These are phyloP conservation scores for Apium graveolens DNA, from an alignment of 129 eudicot species.

Conservation along the genomic window DNA sequence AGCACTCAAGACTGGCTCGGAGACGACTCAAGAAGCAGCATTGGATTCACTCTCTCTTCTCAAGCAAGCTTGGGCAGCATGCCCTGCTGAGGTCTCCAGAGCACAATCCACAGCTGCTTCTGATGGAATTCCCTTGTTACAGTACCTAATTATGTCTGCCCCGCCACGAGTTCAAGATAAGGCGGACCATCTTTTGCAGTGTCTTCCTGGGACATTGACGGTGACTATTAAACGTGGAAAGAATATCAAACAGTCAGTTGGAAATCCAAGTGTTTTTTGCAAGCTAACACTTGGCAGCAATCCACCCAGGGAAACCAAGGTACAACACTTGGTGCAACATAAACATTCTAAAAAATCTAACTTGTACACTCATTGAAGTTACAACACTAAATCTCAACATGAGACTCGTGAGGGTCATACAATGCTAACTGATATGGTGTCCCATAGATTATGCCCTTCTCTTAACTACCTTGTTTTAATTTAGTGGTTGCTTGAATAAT, in stretches of 20 bases:
- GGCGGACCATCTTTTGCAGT: slow-evolving; percentile 88
- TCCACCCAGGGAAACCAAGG: slow-evolving; percentile 84
- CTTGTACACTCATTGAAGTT: background rate
- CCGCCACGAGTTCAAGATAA: slow-evolving; percentile 98
- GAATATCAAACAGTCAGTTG: slow-evolving; percentile 95
- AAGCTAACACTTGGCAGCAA: slow-evolving; percentile 97
- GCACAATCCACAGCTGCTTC: slow-evolving; percentile 99
- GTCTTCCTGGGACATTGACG: slow-evolving; percentile 87
- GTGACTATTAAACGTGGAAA: slow-evolving; percentile 94
- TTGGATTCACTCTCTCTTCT: slow-evolving; percentile 87
- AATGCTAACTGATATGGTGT: background rate
- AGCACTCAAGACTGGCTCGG: slow-evolving; percentile 92
- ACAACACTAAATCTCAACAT: background rate
- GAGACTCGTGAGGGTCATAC: background rate
- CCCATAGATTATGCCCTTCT: background rate
- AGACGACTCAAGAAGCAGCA: slow-evolving; percentile 99
- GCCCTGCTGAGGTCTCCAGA: slow-evolving; percentile 99
- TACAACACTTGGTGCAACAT: slow-evolving; percentile 11
- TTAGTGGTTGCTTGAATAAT: background rate
- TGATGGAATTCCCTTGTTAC: slow-evolving; percentile 91
- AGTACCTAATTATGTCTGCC: slow-evolving; percentile 89
- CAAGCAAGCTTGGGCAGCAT: slow-evolving; percentile 98
- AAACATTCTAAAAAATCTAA: background rate
- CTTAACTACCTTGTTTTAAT: background rate
- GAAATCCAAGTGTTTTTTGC: slow-evolving; percentile 88